Evolutionary conservation across 495 filamentous ascomycete species (phyloP).

Genomic region (Aspergillus funiculosus): DNA sequence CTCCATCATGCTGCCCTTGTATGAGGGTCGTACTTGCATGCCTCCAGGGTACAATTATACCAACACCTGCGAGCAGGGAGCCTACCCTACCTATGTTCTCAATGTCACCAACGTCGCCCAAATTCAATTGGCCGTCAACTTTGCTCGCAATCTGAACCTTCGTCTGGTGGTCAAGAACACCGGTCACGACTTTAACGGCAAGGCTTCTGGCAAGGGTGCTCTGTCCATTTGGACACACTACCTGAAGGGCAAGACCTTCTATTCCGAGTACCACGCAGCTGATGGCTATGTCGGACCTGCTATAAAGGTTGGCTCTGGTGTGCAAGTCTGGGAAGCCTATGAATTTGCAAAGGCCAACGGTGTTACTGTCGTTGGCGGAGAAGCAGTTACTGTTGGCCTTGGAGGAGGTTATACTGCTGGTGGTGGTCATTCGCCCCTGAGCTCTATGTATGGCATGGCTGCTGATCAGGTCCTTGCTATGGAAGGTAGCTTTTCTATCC

Average conservation of each 20-base stretch:
- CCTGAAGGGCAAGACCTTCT: slow-evolving; percentile 42
- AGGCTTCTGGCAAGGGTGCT: slow-evolving; percentile 52
- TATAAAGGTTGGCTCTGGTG: slow-evolving; percentile 52
- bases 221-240: slow-evolving; percentile 58
- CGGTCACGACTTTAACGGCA: slow-evolving; percentile 60
- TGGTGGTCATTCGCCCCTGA: slow-evolving; percentile 34
- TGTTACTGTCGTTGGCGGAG: slow-evolving; percentile 49
- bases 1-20: slow-evolving; percentile 43
- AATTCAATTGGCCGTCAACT: slow-evolving; percentile 56
- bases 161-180: slow-evolving; percentile 65
- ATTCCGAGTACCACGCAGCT: slow-evolving; percentile 29
- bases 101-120: slow-evolving; percentile 51
- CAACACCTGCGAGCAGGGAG: slow-evolving; percentile 48
- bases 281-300: slow-evolving; percentile 44
- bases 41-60: slow-evolving; percentile 28
- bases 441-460: slow-evolving; percentile 25
- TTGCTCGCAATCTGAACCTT: slow-evolving; percentile 54
- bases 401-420: slow-evolving; percentile 40
- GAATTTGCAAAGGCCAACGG: slow-evolving; percentile 39
- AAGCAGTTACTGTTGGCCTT: slow-evolving; percentile 35
- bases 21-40: slow-evolving; percentile 35
- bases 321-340: slow-evolving; percentile 49
- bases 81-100: slow-evolving; percentile 54
- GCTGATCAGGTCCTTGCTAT: slow-evolving; percentile 41
- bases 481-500: slow-evolving; percentile 19